Evolutionary conservation across 305 asterid genomes (phyloP), one percentile per base, ranked within the genome.

Genomic region (Rubia tinctorum): DNA sequence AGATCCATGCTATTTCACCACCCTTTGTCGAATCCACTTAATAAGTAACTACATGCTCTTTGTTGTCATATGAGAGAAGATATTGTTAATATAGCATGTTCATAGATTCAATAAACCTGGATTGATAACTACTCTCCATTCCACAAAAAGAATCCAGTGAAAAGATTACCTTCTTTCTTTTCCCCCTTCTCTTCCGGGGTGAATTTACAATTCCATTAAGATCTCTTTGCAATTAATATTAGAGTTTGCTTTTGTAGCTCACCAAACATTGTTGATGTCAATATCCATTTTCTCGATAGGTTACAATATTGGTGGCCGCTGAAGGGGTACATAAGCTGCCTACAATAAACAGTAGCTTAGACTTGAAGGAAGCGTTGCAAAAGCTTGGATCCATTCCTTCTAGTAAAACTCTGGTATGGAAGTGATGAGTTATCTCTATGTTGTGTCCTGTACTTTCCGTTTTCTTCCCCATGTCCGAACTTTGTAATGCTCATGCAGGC

Each of bases 301-400:
- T 93, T 74, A 93, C 98, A 22, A 83, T 91, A 51, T 76, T 93
- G 90, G 96, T 90, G 63, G 98, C 98, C 85, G 98, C 97, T 6
- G 89, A 77, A 77, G 98, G 98, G 30, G 82, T 71, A 63, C 84
- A 86, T 81, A 88, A 90, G 82, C 81, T 91, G 81, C 96, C 97
- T 66, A 58, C 90, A 27, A 84, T 90, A 68, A 93, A 93, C 62
- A 86, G 80, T 80, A 91, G 92, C 70, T 79, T 78, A 74, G 94
- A 90, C 75, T 83, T 93, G 86, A 93, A 88, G 78, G 94, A 71
- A 71, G 87, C 85, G 12, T 75, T 81, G 65, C 82, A 78, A 64
- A 81, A 81, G 66, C 59, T 78, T 45, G 85, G 78, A 1, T 78
- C 82, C 34, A 78, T 81, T 65, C 85, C 85, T 43, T 81, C 85